A percentile compares a stretch with the other conserved stretches of the same genome.
These are phyloP conservation scores for Dunaliella salina DNA, from an alignment of 163 green algal species.

Conservation along the genomic window DNA sequence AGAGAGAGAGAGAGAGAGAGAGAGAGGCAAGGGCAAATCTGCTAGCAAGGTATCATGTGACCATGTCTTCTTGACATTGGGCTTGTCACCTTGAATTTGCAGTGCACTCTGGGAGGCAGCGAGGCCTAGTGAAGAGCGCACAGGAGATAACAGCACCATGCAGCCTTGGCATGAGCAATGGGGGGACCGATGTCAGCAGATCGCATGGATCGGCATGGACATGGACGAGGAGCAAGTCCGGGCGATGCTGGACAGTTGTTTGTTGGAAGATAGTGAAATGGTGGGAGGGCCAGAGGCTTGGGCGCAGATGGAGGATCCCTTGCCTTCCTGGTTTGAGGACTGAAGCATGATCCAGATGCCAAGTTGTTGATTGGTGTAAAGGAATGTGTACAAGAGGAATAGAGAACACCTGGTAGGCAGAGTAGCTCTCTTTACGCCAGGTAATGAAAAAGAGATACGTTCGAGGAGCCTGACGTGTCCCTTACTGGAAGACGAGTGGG, in stretches of 20 bases:
- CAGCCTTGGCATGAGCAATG: conserved; percentile 37
- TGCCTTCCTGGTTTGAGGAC: conserved; percentile 35
- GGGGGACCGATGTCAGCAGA: conserved; percentile 63
- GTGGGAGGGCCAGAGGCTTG: conserved; percentile 45
- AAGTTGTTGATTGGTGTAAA: no score
- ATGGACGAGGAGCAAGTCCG: conserved; percentile 55
- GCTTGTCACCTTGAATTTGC: not conserved
- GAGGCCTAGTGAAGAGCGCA: conserved; percentile 12
- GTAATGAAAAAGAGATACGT: no score
- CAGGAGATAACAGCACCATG: conserved; percentile 2
- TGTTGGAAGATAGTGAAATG: conserved; percentile 61
- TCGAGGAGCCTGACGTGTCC: no score
- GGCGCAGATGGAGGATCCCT: conserved; percentile 36
- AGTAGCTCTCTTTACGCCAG: no score
- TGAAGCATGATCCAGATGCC: no score
- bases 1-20: no score
- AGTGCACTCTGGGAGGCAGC: conserved; percentile 32
- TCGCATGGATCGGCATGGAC: conserved; percentile 74
- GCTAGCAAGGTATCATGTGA: no score
- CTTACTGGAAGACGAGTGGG: no score
- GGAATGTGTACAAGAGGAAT: no score
- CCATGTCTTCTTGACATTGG: no score
- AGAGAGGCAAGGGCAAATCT: no score
- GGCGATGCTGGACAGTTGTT: conserved; percentile 52
- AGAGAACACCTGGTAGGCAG: no score